phyloP scores from a whole-genome alignment of 2,329 filamentous ascomycete genomes.

The Hymenoscyphus occultus region DNA sequence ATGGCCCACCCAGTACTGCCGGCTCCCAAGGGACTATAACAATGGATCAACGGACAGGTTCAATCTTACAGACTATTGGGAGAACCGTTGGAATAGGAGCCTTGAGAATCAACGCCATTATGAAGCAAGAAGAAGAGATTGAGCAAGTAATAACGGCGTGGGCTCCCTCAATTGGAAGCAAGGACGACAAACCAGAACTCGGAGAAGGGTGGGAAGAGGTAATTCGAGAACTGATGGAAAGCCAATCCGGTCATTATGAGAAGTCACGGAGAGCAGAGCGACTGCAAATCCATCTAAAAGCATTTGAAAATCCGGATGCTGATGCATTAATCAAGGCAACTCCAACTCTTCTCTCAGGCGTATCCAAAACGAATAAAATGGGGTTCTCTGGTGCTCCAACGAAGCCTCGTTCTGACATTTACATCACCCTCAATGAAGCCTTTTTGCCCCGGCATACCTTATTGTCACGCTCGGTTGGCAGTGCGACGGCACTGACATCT shows the following conservation, averaged over 20 bases:
- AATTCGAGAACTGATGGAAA: conserved; percentile 70
- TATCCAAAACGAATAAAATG: conserved; percentile 80
- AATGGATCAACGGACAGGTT: conserved; percentile 32
- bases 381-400: conserved; percentile 91
- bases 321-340: conserved; percentile 80
- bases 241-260: conserved; percentile 69
- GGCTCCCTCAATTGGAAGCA: conserved; percentile 57
- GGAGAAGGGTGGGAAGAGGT: conserved; percentile 70
- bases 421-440: conserved; percentile 79
- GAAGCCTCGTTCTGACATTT: conserved; percentile 88
- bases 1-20: conserved; percentile 52
- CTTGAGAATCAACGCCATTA: conserved; percentile 69
- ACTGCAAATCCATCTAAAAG: conserved; percentile 73
- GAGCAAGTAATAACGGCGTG: conserved; percentile 78
- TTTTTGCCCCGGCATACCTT: conserved; percentile 73
- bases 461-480: conserved; percentile 66
- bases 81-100: conserved; percentile 75
- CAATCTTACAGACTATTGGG: conserved; percentile 51
- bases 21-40: conserved; percentile 46
- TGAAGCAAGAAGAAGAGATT: conserved; percentile 67
- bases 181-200: conserved; percentile 55
- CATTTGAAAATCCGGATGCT: conserved; percentile 74
- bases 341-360: conserved; percentile 79
- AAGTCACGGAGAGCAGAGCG: conserved; percentile 71
- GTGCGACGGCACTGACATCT: conserved; percentile 66